Evolutionary conservation across 345 rosid genomes (phyloP).

Genomic region (Raphanus raphanistrum): DNA sequence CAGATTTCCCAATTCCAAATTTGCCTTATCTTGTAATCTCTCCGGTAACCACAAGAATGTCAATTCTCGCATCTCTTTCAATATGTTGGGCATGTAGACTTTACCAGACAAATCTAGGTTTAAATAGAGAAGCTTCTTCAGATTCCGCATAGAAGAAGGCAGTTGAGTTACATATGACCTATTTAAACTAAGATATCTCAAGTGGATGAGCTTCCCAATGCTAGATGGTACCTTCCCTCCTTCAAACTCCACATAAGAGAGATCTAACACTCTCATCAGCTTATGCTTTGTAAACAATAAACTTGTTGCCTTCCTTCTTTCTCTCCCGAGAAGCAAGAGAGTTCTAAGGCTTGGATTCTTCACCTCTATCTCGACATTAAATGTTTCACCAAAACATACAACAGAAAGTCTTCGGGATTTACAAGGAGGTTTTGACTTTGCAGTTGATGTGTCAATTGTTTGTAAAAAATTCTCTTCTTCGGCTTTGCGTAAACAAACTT

Average conservation of each 20-base stretch:
- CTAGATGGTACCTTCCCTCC: neutral
- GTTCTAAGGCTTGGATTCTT: neutral
- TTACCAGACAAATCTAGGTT: neutral
- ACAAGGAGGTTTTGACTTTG: neutral
- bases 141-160: neutral
- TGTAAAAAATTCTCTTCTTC: conserved; percentile 24
- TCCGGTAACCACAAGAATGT: neutral
- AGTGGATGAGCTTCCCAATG: neutral
- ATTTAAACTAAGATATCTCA: neutral
- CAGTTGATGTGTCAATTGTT: neutral
- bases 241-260: neutral
- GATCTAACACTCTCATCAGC: neutral
- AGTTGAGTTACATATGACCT: neutral
- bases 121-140: neutral
- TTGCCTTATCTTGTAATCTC: rapidly evolving
- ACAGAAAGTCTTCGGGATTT: neutral
- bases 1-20: conserved; percentile 10
- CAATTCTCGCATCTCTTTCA: conserved; percentile 12
- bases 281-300: neutral
- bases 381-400: neutral
- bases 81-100: conserved; percentile 8
- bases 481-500: conserved; percentile 9
- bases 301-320: no score
- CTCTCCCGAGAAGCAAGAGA: conserved; percentile 1
- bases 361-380: neutral